Base-by-base conservation (phyloP, 2,329 filamentous ascomycete genomes). In the Xylariaceae sp. region DNA sequence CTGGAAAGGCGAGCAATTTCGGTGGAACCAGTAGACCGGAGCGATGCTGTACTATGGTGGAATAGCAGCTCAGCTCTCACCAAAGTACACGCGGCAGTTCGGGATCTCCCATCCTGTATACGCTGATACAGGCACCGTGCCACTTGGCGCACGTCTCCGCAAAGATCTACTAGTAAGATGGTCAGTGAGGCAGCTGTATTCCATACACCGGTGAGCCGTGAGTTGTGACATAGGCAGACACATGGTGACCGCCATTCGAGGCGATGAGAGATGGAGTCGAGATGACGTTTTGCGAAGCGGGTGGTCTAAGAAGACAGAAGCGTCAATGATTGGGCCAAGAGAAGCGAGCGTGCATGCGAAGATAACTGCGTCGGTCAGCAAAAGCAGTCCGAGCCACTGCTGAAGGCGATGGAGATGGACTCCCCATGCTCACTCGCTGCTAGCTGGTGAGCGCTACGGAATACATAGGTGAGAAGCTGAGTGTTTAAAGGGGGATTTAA, bases 301-400 rank as follows among this genome's bases (percentile, higher is more conserved):
- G 60, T 59, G 58, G 59, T 51, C 61, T 58, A 55, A 55, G 49
- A 44, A 61, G 53, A 47, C 53, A 56, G 50, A 41, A 13, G 50
- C 59, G 57, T 52, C 58, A 50, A 55, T 57, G 59, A 68, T 68
- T 69, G 66, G 67, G 61, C 64, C 65, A 53, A 64, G 55, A 59
- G 63, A 70, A 70, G 65, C 65, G 65, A 70, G 63, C 61, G 66
- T 66, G 65, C 64, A 67, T 70, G 53, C 41, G 45, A 55, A 18
- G 51, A 37, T 53, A 45, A 54, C 54, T 52, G 55, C 45, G 45
- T 53, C 55, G 50, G 51, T 56, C 56, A 60, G 55, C 55, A 34
- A 30, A 30, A 51, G 51, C 55, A 51, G 51, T 17, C 50, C 37
- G 47, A 13, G 39, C 7, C 39, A n/a, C 55, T 6, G 37, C 37